These are phyloP conservation scores for Penicillium sp. DNA, from an alignment of 2,329 filamentous ascomycete species.

Conservation along the genomic window DNA sequence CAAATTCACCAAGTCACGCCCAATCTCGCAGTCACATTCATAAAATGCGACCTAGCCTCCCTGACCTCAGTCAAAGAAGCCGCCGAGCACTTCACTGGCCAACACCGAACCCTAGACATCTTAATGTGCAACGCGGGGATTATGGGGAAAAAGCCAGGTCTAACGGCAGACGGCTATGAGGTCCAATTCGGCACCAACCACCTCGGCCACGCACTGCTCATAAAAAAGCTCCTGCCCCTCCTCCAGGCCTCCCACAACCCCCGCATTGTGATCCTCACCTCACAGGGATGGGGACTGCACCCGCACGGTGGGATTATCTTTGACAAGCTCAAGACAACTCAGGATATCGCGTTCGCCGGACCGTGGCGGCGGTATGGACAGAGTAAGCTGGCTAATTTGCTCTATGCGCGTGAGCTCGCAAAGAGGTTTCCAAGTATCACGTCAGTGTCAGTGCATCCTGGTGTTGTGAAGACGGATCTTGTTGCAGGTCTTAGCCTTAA, in stretches of 20 bases:
- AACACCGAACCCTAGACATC: conserved; percentile 43
- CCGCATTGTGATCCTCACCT: conserved; percentile 12
- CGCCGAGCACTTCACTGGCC: conserved; percentile 37
- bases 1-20: conserved; percentile 34
- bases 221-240: conserved; percentile 38
- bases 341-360: conserved; percentile 16
- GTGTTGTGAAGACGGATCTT: conserved; percentile 41
- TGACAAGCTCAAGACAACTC: conserved; percentile 7
- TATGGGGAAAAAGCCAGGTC: conserved; percentile 40
- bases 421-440: conserved; percentile 39
- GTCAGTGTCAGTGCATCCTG: conserved; percentile 43
- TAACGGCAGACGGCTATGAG: conserved; percentile 51
- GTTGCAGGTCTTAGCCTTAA: conserved; percentile 18
- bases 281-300: background rate
- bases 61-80: conserved; percentile 46
- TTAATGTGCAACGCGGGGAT: conserved; percentile 50
- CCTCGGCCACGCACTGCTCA: conserved; percentile 49
- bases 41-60: conserved; percentile 48
- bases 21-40: conserved; percentile 30
- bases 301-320: conserved; percentile 16
- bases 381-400: conserved; percentile 50
- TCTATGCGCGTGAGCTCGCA: conserved; percentile 45
- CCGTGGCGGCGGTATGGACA: conserved; percentile 44
- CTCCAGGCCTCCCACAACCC: conserved; percentile 1
- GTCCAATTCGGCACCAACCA: conserved; percentile 52